Evolutionary conservation across 106 monocot species (phyloP), one percentile per base, ranked within the genome.

Genomic region (Phalaenopsis aphrodite): DNA sequence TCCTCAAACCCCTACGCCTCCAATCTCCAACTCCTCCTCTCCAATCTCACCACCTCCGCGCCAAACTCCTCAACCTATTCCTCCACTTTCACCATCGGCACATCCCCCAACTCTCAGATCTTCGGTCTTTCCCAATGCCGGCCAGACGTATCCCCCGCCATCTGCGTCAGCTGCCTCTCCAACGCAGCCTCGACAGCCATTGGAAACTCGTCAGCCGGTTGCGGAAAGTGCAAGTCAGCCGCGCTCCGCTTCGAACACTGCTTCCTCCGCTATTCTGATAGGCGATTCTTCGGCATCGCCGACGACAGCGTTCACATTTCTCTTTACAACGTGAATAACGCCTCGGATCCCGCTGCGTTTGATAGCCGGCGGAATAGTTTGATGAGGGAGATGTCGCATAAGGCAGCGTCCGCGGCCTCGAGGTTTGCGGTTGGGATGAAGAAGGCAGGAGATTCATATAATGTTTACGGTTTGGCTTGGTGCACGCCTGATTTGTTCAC

Each of bases 51-150:
- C 69, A 12, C 24, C 17, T 18, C 1, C 42, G 75, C 77, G 38
- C 73, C 85, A 0, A 24, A 83, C 61, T 65, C 65, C 12, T 46
- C 84, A 39, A 37, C 8, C 69, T 39, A 12, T 8, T 71, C 30
- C 3, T 71, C 69, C 37, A 71, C 38, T 12, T n/a, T 30, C 21
- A 19, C 69, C 30, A 4, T 38, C 11, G 69, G 69, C 14, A 38
- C 0, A 7, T 36, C 68, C 69, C 38, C 38, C 9, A 14, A 1
- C 38, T 21, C n/a, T n/a, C 21, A 64, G 8, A 64, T 21, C 64
- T 64, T 64, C 64, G 64, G 21, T 21, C 64, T 64, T 64, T 19
- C 64, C 21, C 64, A 64, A 24, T 64, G 64, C 64, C 64, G 24
- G 10, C 69, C 37, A 2, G 69, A 69, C 38, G 69, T 38, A 3